phyloP scores from a whole-genome alignment of 2,329 filamentous ascomycete genomes.

The Ploettnerulaceae sp. region DNA sequence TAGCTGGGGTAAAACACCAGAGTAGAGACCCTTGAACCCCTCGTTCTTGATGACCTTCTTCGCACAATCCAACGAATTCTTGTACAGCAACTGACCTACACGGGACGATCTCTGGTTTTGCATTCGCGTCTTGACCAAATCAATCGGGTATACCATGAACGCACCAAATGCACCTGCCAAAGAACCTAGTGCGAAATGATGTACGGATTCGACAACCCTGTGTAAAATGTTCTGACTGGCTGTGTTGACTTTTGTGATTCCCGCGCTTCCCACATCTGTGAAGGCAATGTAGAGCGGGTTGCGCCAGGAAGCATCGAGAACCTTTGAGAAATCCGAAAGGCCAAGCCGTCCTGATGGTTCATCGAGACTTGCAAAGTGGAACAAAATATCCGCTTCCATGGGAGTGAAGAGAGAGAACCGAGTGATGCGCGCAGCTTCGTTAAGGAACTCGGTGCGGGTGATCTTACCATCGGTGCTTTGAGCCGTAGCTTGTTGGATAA shows the following conservation, averaged over 20 bases:
- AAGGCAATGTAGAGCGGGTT: conserved; percentile 41
- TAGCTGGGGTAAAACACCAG: conserved; percentile 88
- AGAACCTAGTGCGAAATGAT: conserved; percentile 87
- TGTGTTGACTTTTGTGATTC: conserved; percentile 46
- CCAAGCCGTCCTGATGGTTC: conserved; percentile 81
- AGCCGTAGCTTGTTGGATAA: conserved; percentile 78
- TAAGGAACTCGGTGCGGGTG: conserved; percentile 87
- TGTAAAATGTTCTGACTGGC: conserved; percentile 54
- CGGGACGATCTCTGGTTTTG: conserved; percentile 87
- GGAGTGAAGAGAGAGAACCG: conserved; percentile 95
- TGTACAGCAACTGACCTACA: conserved; percentile 85
- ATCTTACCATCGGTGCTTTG: conserved; percentile 90
- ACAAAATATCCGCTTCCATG: conserved; percentile 97
- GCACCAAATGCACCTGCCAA: conserved; percentile 94
- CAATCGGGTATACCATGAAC: conserved; percentile 99
- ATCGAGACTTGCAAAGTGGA: conserved; percentile 94
- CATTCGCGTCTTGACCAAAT: conserved; percentile 96
- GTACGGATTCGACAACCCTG: conserved; percentile 67
- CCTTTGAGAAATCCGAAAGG: conserved; percentile 84
- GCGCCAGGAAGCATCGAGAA: conserved; percentile 90
- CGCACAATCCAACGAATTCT: conserved; percentile 95
- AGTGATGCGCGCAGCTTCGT: conserved; percentile 85
- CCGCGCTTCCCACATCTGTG: conserved; percentile 38
- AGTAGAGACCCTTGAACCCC: conserved; percentile 84
- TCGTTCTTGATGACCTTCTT: conserved; percentile 91